These are phyloP conservation scores for Torulaspora microellipsoides DNA, from an alignment of 805 yeast species.

Conservation along the genomic window DNA sequence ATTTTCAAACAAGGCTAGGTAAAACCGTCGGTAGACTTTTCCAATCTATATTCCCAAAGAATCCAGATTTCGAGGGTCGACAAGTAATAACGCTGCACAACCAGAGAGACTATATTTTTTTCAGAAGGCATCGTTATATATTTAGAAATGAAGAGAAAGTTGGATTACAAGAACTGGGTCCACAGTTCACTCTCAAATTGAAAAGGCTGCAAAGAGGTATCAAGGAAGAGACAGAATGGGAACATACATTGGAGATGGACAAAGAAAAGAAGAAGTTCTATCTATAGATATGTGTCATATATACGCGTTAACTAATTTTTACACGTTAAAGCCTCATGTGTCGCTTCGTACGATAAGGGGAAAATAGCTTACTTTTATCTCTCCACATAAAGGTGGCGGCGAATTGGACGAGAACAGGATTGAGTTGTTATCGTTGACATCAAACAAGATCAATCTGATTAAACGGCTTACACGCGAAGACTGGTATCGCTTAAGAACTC, in stretches of 20 bases:
- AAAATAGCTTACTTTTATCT: conserved; percentile 1
- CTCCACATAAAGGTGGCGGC: conserved; percentile 12
- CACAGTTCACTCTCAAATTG: conserved; percentile 87
- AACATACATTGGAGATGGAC: conserved; percentile 94
- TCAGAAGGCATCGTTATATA: conserved; percentile 89
- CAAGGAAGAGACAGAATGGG: conserved; percentile 92
- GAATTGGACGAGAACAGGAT: no score
- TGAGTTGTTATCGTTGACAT: no score
- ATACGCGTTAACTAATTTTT: background rate
- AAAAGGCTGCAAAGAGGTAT: conserved; percentile 89
- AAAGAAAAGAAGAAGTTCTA: conserved; percentile 91
- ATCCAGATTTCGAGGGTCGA: conserved; percentile 91
- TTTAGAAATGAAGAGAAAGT: conserved; percentile 88
- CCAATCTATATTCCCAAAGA: conserved; percentile 87
- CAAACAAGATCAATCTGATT: no score
- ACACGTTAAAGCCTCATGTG: no score
- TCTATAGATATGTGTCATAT: conserved; percentile 39
- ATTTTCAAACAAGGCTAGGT: conserved; percentile 89
- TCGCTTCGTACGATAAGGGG: conserved; percentile 12
- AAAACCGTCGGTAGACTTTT: conserved; percentile 88
- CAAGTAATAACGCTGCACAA: conserved; percentile 95
- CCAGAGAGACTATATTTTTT: conserved; percentile 92
- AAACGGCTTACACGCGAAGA: no score
- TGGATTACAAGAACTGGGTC: conserved; percentile 94
- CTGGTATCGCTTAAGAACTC: no score